Evolutionary conservation across 306 rosid genomes (phyloP), one percentile per base, ranked within the genome.

Genomic region (Begonia loranthoides): DNA sequence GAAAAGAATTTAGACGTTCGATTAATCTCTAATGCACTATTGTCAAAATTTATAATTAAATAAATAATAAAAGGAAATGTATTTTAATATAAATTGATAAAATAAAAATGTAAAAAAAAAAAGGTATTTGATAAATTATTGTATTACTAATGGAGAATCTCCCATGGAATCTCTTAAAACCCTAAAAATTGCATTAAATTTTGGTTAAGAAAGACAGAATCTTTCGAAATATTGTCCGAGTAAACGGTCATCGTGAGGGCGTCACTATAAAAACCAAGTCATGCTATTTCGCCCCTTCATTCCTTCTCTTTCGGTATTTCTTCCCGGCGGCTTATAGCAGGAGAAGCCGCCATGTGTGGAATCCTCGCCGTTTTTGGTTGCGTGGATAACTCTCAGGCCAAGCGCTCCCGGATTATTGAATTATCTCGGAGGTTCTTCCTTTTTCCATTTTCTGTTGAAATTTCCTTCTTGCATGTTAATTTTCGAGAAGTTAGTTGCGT

Each of bases 301-400:
- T 50, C 39, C 41, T 50, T 47, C 54, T 12, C 38, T 1, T 34
- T 15, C 36, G 36, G 8, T 28, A 28, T 49, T 66, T n/a, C 62
- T 19, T 13, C 6, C 4, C 34, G 15, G 41, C 24, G 41, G 64
- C 52, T 50, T 51, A 15, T 41, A 54, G 47, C 13, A 49, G 58
- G 51, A 19, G 49, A 49, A 52, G 81, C 75, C 80, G 76, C 74
- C 94, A 90, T 90, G 99, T 90, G 99, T 56, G 99, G 99, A 28
- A 90, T 90, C 54, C 87, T 90, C 47, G 95, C 99, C 15, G 94
- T 90, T 15, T 61, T 90, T 13, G 94, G 95, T 41, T 83, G 87
- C 74, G 64, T 59, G 11, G 99, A 90, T 53, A 65, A 62, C 67
- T 80, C 93, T 69, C 95, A 78, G 58, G 76, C 92, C 45, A 86